These are phyloP conservation scores for Neophaeococcomyces aloes DNA, from an alignment of 2,329 filamentous ascomycete species.

Conservation along the genomic window DNA sequence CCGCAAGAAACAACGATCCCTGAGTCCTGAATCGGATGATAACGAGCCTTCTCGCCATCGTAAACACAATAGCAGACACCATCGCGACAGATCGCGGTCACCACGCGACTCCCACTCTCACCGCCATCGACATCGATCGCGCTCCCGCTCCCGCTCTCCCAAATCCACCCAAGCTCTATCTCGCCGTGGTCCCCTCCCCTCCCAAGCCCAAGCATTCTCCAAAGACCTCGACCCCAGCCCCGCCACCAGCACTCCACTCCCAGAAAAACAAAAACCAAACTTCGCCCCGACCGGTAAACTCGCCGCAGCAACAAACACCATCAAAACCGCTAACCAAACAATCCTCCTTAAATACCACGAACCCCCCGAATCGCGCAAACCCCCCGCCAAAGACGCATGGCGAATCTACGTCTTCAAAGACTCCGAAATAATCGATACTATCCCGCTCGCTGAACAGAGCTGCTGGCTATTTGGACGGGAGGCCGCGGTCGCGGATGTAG, in stretches of 20 bases:
- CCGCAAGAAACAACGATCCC: neutral
- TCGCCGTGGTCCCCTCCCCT: slow-evolving; percentile 34
- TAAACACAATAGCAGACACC: neutral
- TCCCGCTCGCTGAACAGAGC: slow-evolving; percentile 63
- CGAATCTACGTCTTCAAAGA: slow-evolving; percentile 90
- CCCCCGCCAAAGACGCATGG: slow-evolving; percentile 68
- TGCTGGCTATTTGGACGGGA: slow-evolving; percentile 90
- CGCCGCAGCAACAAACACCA: slow-evolving; percentile 77
- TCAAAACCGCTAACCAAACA: slow-evolving; percentile 51
- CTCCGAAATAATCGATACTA: slow-evolving; percentile 65
- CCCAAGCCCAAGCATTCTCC: slow-evolving; percentile 36
- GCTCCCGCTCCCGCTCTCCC: slow-evolving; percentile 8
- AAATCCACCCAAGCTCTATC: slow-evolving; percentile 8
- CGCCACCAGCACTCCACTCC: slow-evolving; percentile 26
- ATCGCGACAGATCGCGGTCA: slow-evolving; percentile 5
- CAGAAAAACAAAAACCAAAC: slow-evolving; percentile 77
- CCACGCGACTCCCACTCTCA: neutral
- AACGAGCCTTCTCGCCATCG: neutral
- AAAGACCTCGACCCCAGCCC: slow-evolving; percentile 23
- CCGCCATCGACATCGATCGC: neutral
- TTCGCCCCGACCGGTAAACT: slow-evolving; percentile 69
- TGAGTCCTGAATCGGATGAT: neutral
- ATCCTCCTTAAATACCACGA: slow-evolving; percentile 94
- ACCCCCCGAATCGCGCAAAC: slow-evolving; percentile 82
- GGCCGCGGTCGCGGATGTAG: slow-evolving; percentile 65